Evolutionary conservation across 1,139 yeast species (phyloP).

Genomic region (Suhomyces yuchorum): DNA sequence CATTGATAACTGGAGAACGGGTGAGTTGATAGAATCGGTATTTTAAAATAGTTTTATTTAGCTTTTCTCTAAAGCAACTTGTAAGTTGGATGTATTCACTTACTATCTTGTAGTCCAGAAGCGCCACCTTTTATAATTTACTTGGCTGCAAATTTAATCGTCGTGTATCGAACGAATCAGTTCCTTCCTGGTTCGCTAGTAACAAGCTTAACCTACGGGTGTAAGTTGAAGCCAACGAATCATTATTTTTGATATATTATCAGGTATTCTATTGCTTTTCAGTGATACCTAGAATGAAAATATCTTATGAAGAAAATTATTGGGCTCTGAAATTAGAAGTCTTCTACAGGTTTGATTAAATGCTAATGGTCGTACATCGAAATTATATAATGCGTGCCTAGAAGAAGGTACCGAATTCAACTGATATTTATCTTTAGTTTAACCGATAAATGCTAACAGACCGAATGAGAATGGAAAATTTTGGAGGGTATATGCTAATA

Average conservation of each 20-base stretch:
- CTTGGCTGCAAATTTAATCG: neutral
- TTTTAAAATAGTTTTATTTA: neutral
- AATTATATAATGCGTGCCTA: constrained; percentile 5
- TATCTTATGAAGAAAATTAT: too few relatives aligned
- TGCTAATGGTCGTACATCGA: constrained; percentile 2
- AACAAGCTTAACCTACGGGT: too few relatives aligned
- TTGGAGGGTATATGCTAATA: constrained; percentile 5
- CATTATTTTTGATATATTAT: too few relatives aligned
- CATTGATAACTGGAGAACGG: neutral
- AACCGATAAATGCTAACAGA: constrained; percentile 3
- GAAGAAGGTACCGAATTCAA: constrained; percentile 6
- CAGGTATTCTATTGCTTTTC: too few relatives aligned
- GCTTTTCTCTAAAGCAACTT: neutral
- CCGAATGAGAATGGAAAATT: constrained; percentile 4
- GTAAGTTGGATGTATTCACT: too few relatives aligned
- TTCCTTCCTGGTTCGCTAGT: too few relatives aligned
- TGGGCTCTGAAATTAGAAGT: neutral
- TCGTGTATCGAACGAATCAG: neutral
- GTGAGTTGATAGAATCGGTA: neutral
- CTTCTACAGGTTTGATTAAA: neutral
- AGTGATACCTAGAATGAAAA: too few relatives aligned
- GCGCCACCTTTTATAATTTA: neutral
- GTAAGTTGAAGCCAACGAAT: too few relatives aligned
- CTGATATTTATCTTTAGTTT: constrained; percentile 1
- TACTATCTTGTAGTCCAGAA: too few relatives aligned